These are phyloP conservation scores for Piper longum DNA, from an alignment of 164 flowering plant genomes.

Conservation along the genomic window DNA sequence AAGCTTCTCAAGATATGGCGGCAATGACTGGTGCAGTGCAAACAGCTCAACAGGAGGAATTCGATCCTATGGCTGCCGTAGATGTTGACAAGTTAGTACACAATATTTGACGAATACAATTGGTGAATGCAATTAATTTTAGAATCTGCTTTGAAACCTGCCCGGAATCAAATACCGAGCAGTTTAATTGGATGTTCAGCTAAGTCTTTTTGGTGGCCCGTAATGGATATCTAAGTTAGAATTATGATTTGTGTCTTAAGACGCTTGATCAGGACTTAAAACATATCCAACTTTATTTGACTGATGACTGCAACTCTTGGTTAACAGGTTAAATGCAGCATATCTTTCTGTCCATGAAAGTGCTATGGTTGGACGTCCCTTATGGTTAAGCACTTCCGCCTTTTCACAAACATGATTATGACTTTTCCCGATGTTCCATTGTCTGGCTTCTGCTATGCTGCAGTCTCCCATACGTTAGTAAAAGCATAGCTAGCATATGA, in stretches of 20 bases:
- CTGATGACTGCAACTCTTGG: conserved; percentile 1
- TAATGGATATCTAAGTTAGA: not conserved
- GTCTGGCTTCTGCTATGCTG: not conserved
- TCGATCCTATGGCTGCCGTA: conserved; percentile 83
- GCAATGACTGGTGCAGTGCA: conserved; percentile 37
- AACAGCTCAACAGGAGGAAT: conserved; percentile 53
- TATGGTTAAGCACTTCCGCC: conserved; percentile 61
- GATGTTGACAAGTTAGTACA: conserved; percentile 67
- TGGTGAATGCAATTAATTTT: no score
- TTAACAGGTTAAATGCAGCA: conserved; percentile 61
- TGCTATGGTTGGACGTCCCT: conserved; percentile 68
- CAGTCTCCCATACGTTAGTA: no score
- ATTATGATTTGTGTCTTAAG: no score
- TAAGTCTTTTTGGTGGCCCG: no score
- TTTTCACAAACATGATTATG: conserved; percentile 23
- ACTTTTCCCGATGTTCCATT: not conserved
- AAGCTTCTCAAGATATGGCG: conserved; percentile 60
- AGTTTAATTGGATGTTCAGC: not conserved
- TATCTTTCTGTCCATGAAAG: conserved; percentile 66
- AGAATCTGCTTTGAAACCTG: not conserved
- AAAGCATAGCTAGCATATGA: no score
- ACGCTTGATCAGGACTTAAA: no score
- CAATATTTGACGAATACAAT: no score
- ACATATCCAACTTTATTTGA: conserved; percentile 1
- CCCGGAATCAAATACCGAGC: not conserved